Percentiles rank a stretch among this genome's conserved stretches.
phyloP scores from a whole-genome alignment of 768 basidiomycete species.

The Mycena olivaceomarginata region DNA sequence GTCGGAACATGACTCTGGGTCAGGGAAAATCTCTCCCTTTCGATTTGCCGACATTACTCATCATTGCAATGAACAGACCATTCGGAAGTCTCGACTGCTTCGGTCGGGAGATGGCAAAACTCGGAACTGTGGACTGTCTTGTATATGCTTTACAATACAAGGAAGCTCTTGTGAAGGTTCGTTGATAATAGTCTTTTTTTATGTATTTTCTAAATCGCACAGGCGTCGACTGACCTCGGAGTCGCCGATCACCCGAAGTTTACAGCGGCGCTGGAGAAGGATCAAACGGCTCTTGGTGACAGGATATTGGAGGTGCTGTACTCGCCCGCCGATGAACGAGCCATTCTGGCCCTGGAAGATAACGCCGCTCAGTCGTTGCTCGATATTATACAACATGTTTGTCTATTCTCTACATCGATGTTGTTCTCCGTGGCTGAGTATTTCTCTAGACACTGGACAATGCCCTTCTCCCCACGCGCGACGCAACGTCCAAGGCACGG shows the following conservation, averaged over 20 bases:
- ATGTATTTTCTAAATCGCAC: background rate
- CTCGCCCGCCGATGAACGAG: conserved; percentile 31
- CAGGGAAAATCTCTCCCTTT: background rate
- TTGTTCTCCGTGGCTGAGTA: background rate
- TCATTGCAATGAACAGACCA: background rate
- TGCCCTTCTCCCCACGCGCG: conserved; percentile 19
- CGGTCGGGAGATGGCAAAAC: conserved; percentile 10
- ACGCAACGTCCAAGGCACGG: conserved; percentile 26
- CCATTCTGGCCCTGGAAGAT: conserved; percentile 36
- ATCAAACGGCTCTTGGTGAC: conserved; percentile 22
- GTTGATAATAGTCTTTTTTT: background rate
- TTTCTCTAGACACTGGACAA: conserved; percentile 26
- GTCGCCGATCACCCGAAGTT: conserved; percentile 20
- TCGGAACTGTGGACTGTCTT: conserved; percentile 6
- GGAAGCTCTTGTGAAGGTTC: conserved; percentile 11
- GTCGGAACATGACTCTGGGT: background rate
- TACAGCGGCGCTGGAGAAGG: conserved; percentile 29
- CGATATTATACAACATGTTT: conserved; percentile 41
- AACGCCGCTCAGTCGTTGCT: conserved; percentile 37
- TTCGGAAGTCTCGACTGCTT: conserved; percentile 14
- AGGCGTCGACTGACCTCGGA: conserved; percentile 26
- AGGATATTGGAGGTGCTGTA: conserved; percentile 28
- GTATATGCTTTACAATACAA: conserved; percentile 27
- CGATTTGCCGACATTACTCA: background rate
- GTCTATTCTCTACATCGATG: background rate